These are phyloP conservation scores for Grigorovia jiainica DNA, from an alignment of 805 yeast species.

Conservation along the genomic window DNA sequence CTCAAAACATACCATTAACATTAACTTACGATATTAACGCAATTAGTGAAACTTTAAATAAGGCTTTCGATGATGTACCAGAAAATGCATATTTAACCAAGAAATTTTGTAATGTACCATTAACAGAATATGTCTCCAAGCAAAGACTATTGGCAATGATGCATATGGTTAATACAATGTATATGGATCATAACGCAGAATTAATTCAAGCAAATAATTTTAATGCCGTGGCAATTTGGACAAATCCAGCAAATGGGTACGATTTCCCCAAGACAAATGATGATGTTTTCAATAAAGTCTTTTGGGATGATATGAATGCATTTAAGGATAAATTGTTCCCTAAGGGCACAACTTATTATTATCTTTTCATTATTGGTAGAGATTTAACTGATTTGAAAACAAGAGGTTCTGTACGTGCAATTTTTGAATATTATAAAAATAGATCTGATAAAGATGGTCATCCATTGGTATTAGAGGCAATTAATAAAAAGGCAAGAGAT, in stretches of 20 bases:
- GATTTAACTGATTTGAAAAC: slow-evolving; percentile 20
- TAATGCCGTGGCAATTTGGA: slow-evolving; percentile 28
- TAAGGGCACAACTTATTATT: slow-evolving; percentile 21
- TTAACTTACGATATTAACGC: slow-evolving; percentile 16
- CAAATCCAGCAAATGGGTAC: slow-evolving; percentile 19
- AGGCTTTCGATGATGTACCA: slow-evolving; percentile 22
- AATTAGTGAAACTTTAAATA: slow-evolving; percentile 19
- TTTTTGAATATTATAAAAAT: slow-evolving; percentile 21
- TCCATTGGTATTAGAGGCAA: slow-evolving; percentile 29
- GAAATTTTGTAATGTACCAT: slow-evolving; percentile 22
- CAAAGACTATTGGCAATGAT: slow-evolving; percentile 20
- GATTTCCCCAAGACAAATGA: slow-evolving; percentile 22
- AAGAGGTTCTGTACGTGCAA: slow-evolving; percentile 27
- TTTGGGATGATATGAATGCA: slow-evolving; percentile 17
- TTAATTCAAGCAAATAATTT: slow-evolving; percentile 25
- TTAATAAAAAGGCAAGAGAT: slow-evolving; percentile 23
- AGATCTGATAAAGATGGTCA: slow-evolving; percentile 24
- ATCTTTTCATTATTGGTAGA: slow-evolving; percentile 28
- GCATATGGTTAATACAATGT: slow-evolving; percentile 17
- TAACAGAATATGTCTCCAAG: slow-evolving; percentile 15
- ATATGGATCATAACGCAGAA: slow-evolving; percentile 27
- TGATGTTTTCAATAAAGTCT: slow-evolving; percentile 21
- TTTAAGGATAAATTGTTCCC: slow-evolving; percentile 21
- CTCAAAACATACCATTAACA: slow-evolving; percentile 8
- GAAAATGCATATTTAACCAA: slow-evolving; percentile 24